A percentile compares a stretch with the other conserved stretches of the same genome.
phyloP scores from a whole-genome alignment of 2,329 filamentous ascomycete species.

The Incumbomyces delicatus region DNA sequence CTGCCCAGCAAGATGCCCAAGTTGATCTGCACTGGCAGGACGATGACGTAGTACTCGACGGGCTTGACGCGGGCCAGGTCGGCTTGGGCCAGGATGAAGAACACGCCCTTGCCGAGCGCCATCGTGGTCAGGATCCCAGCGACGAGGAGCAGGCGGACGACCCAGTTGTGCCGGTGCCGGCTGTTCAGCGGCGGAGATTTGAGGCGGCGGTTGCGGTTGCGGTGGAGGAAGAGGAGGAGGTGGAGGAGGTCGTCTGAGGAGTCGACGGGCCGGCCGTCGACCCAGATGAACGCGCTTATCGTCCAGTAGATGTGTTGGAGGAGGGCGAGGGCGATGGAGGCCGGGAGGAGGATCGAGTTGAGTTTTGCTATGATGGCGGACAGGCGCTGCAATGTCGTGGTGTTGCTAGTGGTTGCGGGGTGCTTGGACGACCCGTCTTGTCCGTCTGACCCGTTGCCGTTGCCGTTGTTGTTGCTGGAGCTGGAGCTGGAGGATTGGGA shows the following conservation, averaged over 20 bases:
- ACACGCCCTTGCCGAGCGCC: constrained; percentile 12
- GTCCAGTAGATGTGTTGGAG: constrained; percentile 14
- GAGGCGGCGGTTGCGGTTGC: too few relatives aligned
- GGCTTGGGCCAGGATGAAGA: constrained; percentile 14
- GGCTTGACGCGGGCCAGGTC: constrained; percentile 19
- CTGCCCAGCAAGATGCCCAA: constrained; percentile 17
- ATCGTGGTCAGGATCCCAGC: constrained; percentile 13
- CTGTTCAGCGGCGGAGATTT: constrained; percentile 13
- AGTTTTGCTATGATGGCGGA: constrained; percentile 14
- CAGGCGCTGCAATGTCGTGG: background rate
- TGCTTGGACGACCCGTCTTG: constrained; percentile 1
- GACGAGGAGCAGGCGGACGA: constrained; percentile 15
- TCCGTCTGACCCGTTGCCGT: background rate
- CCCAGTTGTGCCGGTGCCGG: constrained; percentile 16
- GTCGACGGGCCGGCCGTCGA: constrained; percentile 14
- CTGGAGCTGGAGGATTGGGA: constrained; percentile 8
- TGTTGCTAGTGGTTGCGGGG: constrained; percentile 6
- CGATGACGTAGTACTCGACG: constrained; percentile 17
- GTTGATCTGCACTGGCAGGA: constrained; percentile 19
- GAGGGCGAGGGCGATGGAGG: constrained; percentile 12
- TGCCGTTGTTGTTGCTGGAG: background rate
- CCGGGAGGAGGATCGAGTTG: constrained; percentile 19
- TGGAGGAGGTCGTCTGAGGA: too few relatives aligned
- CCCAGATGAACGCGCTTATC: constrained; percentile 15
- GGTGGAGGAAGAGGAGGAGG: too few relatives aligned